phyloP scores from a whole-genome alignment of 495 filamentous ascomycete species.

The Penicillium macrosclerotiorum region DNA sequence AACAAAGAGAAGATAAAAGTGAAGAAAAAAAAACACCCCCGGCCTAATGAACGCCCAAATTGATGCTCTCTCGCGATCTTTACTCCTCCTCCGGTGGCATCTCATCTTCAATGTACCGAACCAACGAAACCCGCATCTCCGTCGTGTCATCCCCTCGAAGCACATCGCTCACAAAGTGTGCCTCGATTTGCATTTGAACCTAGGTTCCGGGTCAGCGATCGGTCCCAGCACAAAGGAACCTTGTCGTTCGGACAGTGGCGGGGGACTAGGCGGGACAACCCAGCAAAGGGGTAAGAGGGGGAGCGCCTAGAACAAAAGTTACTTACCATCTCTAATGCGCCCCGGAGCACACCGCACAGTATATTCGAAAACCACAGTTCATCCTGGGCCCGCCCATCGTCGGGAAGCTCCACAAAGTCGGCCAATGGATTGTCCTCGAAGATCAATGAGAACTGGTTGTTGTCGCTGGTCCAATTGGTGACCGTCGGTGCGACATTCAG shows the following conservation, averaged over 20 bases:
- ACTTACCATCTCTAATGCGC: slow-evolving; percentile 89
- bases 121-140: slow-evolving; percentile 91
- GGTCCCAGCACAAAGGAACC: slow-evolving; percentile 10
- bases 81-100: slow-evolving; percentile 95
- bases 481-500: slow-evolving; percentile 95
- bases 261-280: no score
- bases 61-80: slow-evolving; percentile 16
- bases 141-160: slow-evolving; percentile 92
- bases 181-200: slow-evolving; percentile 99
- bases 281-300: no score
- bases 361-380: slow-evolving; percentile 99
- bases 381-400: slow-evolving; percentile 93
- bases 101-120: slow-evolving; percentile 96
- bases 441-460: slow-evolving; percentile 90
- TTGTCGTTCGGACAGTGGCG: neutral
- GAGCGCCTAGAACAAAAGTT: neutral
- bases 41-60: slow-evolving; percentile 19
- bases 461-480: slow-evolving; percentile 93
- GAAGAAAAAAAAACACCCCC: neutral
- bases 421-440: slow-evolving; percentile 97
- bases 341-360: slow-evolving; percentile 86
- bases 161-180: slow-evolving; percentile 93
- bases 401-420: slow-evolving; percentile 95
- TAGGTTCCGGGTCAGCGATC: slow-evolving; percentile 34
- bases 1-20: neutral